Conservation (phyloP, 2,329 filamentous ascomycete genomes). For the Paraconiothyrium brasiliense region DNA sequence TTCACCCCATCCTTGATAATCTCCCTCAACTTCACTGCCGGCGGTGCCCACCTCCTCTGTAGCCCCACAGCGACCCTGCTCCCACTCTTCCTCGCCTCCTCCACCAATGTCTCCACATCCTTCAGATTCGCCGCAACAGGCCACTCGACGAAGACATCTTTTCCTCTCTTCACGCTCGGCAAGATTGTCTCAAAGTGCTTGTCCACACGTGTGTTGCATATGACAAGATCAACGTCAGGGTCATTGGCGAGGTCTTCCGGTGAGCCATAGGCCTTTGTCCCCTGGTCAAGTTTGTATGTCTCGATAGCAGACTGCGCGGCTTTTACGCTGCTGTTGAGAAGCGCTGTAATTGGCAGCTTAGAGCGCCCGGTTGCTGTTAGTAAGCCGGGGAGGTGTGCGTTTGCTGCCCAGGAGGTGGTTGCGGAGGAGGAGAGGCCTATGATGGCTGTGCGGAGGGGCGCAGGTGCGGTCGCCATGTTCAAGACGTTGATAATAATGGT, state of each 20-base stretch:
- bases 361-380: constrained; percentile 31
- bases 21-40: constrained; percentile 53
- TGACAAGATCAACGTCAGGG: constrained; percentile 51
- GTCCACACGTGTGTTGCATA: constrained; percentile 65
- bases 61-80: constrained; percentile 58
- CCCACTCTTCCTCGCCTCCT: constrained; percentile 50
- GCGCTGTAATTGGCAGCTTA: constrained; percentile 56
- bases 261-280: constrained; percentile 56
- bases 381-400: constrained; percentile 49
- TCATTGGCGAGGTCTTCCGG: constrained; percentile 56
- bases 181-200: constrained; percentile 59
- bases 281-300: constrained; percentile 47
- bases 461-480: background rate
- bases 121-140: constrained; percentile 52
- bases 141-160: constrained; percentile 63
- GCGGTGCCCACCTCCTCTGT: constrained; percentile 55
- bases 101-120: constrained; percentile 53
- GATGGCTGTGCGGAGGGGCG: constrained; percentile 34
- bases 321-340: constrained; percentile 56
- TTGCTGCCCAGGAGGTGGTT: constrained; percentile 41
- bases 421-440: constrained; percentile 38
- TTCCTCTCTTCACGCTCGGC: constrained; percentile 62
- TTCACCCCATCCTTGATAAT: constrained; percentile 46
- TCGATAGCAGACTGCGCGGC: constrained; percentile 54
- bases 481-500: background rate